Percentiles rank a stretch among this genome's conserved stretches.
phyloP scores from a whole-genome alignment of 1,284 basidiomycete species.

The Sporisorium sorghi region DNA sequence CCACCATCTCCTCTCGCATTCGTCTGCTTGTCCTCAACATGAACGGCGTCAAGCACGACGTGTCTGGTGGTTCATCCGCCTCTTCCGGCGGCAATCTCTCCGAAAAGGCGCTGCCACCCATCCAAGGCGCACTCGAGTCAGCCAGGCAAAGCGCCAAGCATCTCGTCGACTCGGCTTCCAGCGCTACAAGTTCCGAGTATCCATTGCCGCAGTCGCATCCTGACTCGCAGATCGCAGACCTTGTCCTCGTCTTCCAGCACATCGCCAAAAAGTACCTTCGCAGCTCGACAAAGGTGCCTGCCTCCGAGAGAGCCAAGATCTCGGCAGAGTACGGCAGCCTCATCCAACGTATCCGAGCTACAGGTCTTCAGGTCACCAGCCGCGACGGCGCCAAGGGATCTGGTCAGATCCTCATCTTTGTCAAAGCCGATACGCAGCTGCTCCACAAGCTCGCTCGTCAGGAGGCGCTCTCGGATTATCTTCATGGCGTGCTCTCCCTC shows the following conservation, averaged over 20 bases:
- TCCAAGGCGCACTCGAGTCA: constrained; percentile 25
- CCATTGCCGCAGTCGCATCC: constrained; percentile 36
- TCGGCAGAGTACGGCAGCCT: constrained; percentile 51
- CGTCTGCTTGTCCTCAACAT: constrained; percentile 10
- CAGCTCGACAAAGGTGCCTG: constrained; percentile 39
- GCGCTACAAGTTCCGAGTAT: too few relatives aligned
- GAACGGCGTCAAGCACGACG: constrained; percentile 42
- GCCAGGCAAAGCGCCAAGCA: constrained; percentile 15
- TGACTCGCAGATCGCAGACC: constrained; percentile 54
- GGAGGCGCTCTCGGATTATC: constrained; percentile 58
- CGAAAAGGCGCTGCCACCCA: constrained; percentile 38
- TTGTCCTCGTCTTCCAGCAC: constrained; percentile 61
- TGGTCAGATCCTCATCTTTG: constrained; percentile 62
- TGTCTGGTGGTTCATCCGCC: constrained; percentile 1
- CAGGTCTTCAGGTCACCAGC: constrained; percentile 58
- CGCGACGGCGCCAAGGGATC: constrained; percentile 42
- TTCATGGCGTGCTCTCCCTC: constrained; percentile 57
- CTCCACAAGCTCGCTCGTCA: constrained; percentile 32
- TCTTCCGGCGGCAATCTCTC: constrained; percentile 5
- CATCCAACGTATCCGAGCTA: constrained; percentile 37
- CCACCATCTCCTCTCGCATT: not conserved
- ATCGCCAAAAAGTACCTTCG: constrained; percentile 45
- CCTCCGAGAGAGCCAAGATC: constrained; percentile 35
- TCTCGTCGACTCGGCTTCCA: constrained; percentile 4
- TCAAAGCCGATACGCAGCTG: constrained; percentile 43